Evolutionary conservation across 495 filamentous ascomycete species (phyloP).

Genomic region (Chaetomidium leptoderma): DNA sequence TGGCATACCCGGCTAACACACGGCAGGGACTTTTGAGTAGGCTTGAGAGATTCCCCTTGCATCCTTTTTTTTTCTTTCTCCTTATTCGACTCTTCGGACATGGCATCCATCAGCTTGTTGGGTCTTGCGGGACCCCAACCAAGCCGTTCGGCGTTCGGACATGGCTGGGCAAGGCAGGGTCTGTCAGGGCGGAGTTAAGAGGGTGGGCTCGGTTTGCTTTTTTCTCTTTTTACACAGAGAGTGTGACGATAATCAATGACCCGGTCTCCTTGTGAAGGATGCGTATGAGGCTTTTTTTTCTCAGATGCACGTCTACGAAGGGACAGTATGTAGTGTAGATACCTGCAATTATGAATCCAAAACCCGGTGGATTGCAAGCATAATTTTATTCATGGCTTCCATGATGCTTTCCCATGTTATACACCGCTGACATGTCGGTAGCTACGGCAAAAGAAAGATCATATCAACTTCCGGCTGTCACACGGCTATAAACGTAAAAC

Average conservation of each 20-base stretch:
- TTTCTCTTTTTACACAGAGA: too few relatives aligned
- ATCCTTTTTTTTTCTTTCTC: neutral
- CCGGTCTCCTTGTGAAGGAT: neutral
- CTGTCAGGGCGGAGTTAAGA: slow-evolving; percentile 6
- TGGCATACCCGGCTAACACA: neutral
- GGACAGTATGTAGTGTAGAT: slow-evolving; percentile 7
- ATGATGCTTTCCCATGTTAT: too few relatives aligned
- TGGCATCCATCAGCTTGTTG: slow-evolving; percentile 10
- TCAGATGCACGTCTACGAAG: too few relatives aligned
- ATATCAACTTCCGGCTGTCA: too few relatives aligned
- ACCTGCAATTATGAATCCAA: neutral
- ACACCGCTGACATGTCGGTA: too few relatives aligned
- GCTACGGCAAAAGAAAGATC: too few relatives aligned
- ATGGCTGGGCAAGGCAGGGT: slow-evolving; percentile 3
- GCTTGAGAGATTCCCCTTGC: neutral
- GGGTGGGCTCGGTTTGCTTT: slow-evolving; percentile 5
- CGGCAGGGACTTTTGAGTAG: slow-evolving; percentile 17
- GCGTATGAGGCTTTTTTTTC: neutral
- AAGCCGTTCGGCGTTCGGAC: slow-evolving; percentile 17
- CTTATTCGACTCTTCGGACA: neutral
- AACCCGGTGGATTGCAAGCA: neutral
- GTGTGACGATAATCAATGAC: slow-evolving; percentile 8
- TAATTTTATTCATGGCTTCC: neutral
- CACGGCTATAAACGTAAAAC: too few relatives aligned
- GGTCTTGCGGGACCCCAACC: neutral